These are phyloP conservation scores for Monosporascus sp. DNA, from an alignment of 2,329 filamentous ascomycete species.

Conservation along the genomic window DNA sequence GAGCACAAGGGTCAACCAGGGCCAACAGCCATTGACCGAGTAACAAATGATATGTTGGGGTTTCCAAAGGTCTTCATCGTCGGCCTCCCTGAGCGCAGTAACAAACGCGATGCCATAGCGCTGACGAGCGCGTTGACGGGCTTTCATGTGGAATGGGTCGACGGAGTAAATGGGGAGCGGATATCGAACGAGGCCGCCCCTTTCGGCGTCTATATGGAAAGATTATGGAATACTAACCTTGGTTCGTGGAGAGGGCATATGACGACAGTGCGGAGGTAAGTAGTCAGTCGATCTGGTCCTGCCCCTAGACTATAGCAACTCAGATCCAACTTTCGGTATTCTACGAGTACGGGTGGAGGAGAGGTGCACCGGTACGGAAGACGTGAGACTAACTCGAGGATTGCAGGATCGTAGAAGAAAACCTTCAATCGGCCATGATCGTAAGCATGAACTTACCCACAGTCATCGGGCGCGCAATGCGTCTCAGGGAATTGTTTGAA, in stretches of 20 bases:
- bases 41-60: constrained; percentile 22
- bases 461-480: too few species aligned
- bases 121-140: constrained; percentile 36
- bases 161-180: constrained; percentile 35
- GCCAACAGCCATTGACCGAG: constrained; percentile 15
- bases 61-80: constrained; percentile 35
- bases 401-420: constrained; percentile 28
- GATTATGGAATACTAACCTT: constrained; percentile 27
- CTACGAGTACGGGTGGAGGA: too few species aligned
- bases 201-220: constrained; percentile 21
- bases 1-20: constrained; percentile 12
- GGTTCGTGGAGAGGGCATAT: constrained; percentile 38
- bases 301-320: constrained; percentile 4
- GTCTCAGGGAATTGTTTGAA: too few species aligned
- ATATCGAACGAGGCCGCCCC: constrained; percentile 39
- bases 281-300: constrained; percentile 15
- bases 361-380: background rate
- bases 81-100: constrained; percentile 40
- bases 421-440: constrained; percentile 30
- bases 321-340: too few species aligned
- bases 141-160: constrained; percentile 38
- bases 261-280: constrained; percentile 29
- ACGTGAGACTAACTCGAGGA: background rate
- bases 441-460: background rate
- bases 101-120: constrained; percentile 44